Base-by-base conservation (phyloP, 164 flowering plant genomes). In the Brasenia schreberi region DNA sequence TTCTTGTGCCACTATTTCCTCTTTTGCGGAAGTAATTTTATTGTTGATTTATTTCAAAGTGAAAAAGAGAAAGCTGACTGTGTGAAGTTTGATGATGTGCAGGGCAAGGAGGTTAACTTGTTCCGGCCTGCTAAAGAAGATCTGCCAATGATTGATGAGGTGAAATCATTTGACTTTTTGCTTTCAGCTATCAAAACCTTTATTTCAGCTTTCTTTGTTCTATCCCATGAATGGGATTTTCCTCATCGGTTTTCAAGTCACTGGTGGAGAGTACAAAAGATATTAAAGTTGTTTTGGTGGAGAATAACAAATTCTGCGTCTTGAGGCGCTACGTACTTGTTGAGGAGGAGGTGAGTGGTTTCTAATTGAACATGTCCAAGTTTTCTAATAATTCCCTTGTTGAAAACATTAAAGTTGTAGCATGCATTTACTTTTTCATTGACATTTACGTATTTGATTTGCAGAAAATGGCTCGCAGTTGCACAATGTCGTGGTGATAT, bases 281-380 rank as follows among this genome's bases (percentile, higher is more conserved):
- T 19, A 91, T 94, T 60, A 62, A 78, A 75, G 99, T 97, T 33
- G 84, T 87, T 64, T 87, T 82, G 73, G 94, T 92, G 62, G 99
- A 95, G 80, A 84, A 90, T 70, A 85, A 92, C 70, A 95, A 90
- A 74, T 95, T 95, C 82, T 95, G 99, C 71, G 81, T 76, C 70
- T 89, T 97, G 78, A 92, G 92, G 73, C 99, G 92, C 85, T 95
- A 92, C 63, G 92, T 97, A 49, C 85, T 85, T 65, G 97, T 92
- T 66, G 91, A 89, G 43, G 96, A 87, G 81, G 83, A 91, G 82
- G 99, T 94, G 73, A 65, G 39, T 18, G 18, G 14, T 14, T 19
- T 23, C 18, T 9, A 18, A 6, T 5, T 18, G 9, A 19, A 2
- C 19, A 33, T 61, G 7, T n/a, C 9, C 45, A 9, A 39, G 16